Conservation (phyloP, 345 rosid species). For the Hibiscus trionum region DNA sequence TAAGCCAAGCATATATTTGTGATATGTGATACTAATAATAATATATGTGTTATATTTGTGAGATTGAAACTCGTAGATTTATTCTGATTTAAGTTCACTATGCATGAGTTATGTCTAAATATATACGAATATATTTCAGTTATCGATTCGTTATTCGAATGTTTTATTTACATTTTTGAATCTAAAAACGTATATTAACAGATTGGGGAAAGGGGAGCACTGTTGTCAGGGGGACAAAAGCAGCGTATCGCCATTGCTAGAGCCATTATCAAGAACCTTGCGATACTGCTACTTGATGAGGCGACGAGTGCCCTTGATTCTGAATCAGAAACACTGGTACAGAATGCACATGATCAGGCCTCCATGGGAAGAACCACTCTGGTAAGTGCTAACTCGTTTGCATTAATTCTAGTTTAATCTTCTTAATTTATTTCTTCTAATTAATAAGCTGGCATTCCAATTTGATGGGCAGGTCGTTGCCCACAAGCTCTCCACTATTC, state of each 20-base stretch:
- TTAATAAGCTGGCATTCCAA: background rate
- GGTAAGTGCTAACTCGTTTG: slow-evolving; percentile 25
- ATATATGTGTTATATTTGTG: too few species aligned
- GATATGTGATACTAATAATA: too few species aligned
- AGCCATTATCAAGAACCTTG: slow-evolving; percentile 72
- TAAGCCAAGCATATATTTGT: too few species aligned
- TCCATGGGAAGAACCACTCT: slow-evolving; percentile 74
- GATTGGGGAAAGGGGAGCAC: slow-evolving; percentile 80
- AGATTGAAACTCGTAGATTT: background rate
- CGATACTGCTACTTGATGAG: slow-evolving; percentile 74
- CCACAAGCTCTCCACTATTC: slow-evolving; percentile 71
- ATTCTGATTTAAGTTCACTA: background rate
- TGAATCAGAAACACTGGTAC: slow-evolving; percentile 73
- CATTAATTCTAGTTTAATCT: background rate
- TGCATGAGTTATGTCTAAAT: too few species aligned
- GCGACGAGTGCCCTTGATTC: slow-evolving; percentile 85
- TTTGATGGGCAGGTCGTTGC: slow-evolving; percentile 57
- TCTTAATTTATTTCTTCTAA: background rate
- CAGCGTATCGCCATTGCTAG: slow-evolving; percentile 83
- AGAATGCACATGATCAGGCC: slow-evolving; percentile 77
- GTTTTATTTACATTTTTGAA: background rate
- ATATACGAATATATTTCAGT: too few species aligned
- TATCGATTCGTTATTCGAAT: too few species aligned
- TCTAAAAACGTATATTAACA: slow-evolving; percentile 7
- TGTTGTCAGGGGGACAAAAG: slow-evolving; percentile 84